Conservation (phyloP, 805 yeast genomes). For the Kodamaea sagamina region DNA sequence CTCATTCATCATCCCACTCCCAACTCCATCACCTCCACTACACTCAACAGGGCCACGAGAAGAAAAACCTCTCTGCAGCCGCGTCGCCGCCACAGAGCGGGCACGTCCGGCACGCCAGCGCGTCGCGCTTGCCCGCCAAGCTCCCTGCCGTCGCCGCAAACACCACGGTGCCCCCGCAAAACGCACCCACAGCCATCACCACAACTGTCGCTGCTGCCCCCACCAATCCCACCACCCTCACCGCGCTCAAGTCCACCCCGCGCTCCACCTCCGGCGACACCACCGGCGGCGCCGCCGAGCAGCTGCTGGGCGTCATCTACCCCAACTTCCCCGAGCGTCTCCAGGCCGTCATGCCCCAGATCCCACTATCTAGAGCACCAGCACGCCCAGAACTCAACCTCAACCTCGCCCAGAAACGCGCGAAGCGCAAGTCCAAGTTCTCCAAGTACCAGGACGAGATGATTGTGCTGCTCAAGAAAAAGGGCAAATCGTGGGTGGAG, state of each 20-base stretch:
- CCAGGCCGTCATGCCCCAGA: slow-evolving; percentile 43
- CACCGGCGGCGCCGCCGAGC: slow-evolving; percentile 7
- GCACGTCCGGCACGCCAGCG: not conserved
- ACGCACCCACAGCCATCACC: too few species aligned
- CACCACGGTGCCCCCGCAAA: not conserved
- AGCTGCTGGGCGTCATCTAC: slow-evolving; percentile 18
- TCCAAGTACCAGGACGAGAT: slow-evolving; percentile 65
- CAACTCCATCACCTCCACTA: slow-evolving; percentile 8
- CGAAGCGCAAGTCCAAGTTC: slow-evolving; percentile 67
- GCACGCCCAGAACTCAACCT: slow-evolving; percentile 45
- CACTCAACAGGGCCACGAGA: slow-evolving; percentile 9
- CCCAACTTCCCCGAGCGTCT: slow-evolving; percentile 28
- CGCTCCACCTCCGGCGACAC: slow-evolving; percentile 7
- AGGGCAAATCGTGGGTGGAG: slow-evolving; percentile 72
- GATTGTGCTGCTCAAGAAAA: slow-evolving; percentile 60
- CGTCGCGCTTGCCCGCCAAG: too few species aligned
- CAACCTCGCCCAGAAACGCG: slow-evolving; percentile 48
- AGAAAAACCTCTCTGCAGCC: not conserved
- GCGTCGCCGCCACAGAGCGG: slow-evolving; percentile 1
- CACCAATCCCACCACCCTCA: slow-evolving; percentile 2
- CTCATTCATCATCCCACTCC: too few species aligned
- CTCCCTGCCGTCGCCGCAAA: not conserved
- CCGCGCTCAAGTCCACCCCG: slow-evolving; percentile 1
- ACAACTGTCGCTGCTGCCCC: not conserved
- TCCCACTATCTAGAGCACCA: slow-evolving; percentile 48